Percentiles rank a stretch among this genome's conserved stretches.
Evolutionary conservation across 768 basidiomycete species (phyloP).

Genomic region (Dacryopinax primogenitus): DNA sequence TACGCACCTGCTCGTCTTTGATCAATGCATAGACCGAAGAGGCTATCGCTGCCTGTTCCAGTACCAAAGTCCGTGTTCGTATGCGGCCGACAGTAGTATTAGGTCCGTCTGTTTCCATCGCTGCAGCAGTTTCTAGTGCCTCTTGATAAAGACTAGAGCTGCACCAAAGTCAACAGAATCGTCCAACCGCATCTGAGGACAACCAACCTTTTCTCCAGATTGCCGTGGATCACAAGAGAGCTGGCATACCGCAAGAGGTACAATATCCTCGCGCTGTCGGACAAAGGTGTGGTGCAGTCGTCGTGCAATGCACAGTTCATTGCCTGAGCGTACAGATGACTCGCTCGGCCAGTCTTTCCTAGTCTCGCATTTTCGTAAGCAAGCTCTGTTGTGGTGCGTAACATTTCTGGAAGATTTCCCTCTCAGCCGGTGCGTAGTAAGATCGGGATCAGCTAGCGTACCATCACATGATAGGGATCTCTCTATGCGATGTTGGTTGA

Average conservation of each 20-base stretch:
- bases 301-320: constrained; percentile 33
- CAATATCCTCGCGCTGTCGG: constrained; percentile 40
- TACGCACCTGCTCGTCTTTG: constrained; percentile 48
- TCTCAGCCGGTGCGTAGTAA: neutral
- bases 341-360: constrained; percentile 60
- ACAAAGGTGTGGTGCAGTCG: constrained; percentile 26
- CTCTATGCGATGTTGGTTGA: constrained; percentile 41
- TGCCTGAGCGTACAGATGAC: constrained; percentile 47
- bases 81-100: constrained; percentile 46
- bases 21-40: constrained; percentile 55
- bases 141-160: constrained; percentile 16
- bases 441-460: constrained; percentile 12
- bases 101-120: constrained; percentile 31
- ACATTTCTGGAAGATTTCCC: constrained; percentile 38
- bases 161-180: constrained; percentile 23
- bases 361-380: constrained; percentile 69
- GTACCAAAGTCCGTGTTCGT: constrained; percentile 39
- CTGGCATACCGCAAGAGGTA: constrained; percentile 58
- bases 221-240: constrained; percentile 46
- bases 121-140: constrained; percentile 29
- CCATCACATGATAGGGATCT: constrained; percentile 37
- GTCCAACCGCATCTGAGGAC: constrained; percentile 1
- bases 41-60: constrained; percentile 64
- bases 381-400: constrained; percentile 52
- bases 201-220: constrained; percentile 45